These are phyloP conservation scores for Tuber indicum DNA, from an alignment of 495 filamentous ascomycete species.

Conservation along the genomic window DNA sequence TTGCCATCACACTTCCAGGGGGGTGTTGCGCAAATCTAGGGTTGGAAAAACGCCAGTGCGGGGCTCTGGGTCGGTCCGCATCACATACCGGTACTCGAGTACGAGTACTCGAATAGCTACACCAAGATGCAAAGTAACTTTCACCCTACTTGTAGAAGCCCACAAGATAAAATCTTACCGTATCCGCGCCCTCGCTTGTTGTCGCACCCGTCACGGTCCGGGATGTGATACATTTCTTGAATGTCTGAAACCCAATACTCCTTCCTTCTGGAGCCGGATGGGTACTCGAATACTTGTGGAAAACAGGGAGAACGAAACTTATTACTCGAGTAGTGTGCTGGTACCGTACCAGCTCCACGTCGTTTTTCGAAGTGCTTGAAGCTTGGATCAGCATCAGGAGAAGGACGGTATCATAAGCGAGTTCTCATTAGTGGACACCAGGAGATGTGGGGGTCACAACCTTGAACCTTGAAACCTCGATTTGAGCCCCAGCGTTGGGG, in stretches of 20 bases:
- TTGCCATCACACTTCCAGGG: not conserved
- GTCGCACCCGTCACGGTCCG: not conserved
- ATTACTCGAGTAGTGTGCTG: not conserved
- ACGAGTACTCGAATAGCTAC: too few relatives aligned
- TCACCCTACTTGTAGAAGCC: not conserved
- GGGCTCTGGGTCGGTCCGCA: not conserved
- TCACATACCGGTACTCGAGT: not conserved
- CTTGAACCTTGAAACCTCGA: not conserved
- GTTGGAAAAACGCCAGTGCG: not conserved
- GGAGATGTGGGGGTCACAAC: not conserved
- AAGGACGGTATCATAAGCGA: not conserved
- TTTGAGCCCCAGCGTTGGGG: not conserved
- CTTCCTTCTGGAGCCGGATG: not conserved
- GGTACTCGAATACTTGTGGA: not conserved
- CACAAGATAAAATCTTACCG: not conserved
- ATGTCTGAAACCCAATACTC: not conserved
- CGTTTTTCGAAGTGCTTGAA: not conserved
- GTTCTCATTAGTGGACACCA: not conserved
- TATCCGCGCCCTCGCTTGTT: not conserved
- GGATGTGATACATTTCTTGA: not conserved
- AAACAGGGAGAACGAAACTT: not conserved
- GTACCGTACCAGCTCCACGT: not conserved
- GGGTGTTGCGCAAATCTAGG: not conserved
- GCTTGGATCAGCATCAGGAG: not conserved
- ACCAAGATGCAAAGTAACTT: not conserved